A percentile compares a stretch with the other conserved stretches of the same genome.
Evolutionary conservation across 2,329 filamentous ascomycete species (phyloP).

Genomic region (Botryotinia narcissicola): DNA sequence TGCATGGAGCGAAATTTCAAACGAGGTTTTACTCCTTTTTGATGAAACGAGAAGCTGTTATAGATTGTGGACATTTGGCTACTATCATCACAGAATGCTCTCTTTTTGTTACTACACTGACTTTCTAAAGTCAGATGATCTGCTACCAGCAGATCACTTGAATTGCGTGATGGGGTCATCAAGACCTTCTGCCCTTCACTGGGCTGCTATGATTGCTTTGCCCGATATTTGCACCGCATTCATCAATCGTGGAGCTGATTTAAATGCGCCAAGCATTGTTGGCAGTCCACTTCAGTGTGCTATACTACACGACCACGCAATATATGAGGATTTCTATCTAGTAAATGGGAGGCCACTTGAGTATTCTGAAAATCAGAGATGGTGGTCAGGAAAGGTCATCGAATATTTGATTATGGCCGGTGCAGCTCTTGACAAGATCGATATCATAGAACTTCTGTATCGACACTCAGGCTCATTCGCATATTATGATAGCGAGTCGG

Average conservation of each 20-base stretch:
- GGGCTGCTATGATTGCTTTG: not conserved
- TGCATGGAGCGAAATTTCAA: not conserved
- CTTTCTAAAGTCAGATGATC: no score
- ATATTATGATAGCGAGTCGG: not conserved
- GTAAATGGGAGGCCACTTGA: fast-evolving
- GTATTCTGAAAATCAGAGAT: fast-evolving
- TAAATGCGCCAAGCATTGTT: not conserved
- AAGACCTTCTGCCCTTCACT: slow-evolving; percentile 2
- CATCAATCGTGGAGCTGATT: not conserved
- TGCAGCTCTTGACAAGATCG: not conserved
- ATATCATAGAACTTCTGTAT: not conserved
- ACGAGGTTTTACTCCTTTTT: not conserved
- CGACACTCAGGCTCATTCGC: fast-evolving
- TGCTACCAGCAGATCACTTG: not conserved
- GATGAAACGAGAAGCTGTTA: not conserved
- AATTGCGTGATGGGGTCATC: not conserved
- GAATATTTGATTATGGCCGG: not conserved
- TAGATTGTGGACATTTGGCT: not conserved
- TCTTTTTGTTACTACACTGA: fast-evolving
- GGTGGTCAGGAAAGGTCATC: not conserved
- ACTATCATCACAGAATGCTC: not conserved
- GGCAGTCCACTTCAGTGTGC: not conserved
- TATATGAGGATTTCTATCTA: not conserved
- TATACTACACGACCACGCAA: fast-evolving
- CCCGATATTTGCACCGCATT: not conserved